A percentile compares a stretch with the other conserved stretches of the same genome.
Evolutionary conservation across 73 alveolate genomes (phyloP).

Genomic region (Effrenium voratum): DNA sequence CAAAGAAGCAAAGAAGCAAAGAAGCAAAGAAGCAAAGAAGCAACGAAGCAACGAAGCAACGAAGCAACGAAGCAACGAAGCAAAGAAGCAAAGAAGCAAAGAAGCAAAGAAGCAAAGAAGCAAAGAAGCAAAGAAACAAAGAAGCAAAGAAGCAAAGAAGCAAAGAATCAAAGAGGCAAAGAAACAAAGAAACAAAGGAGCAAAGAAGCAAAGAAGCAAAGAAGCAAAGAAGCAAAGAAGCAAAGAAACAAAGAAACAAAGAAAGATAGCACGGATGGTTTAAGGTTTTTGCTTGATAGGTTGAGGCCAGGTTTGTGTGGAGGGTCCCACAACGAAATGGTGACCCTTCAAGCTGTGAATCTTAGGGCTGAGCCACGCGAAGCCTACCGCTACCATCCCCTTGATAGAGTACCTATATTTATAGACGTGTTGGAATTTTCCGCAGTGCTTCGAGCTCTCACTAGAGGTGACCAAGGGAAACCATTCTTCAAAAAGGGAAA

Average conservation of each 20-base stretch:
- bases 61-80: neutral
- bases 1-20: neutral
- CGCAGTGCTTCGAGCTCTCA: too few relatives aligned
- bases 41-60: neutral
- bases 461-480: too few relatives aligned
- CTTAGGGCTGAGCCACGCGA: too few relatives aligned
- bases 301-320: too few relatives aligned
- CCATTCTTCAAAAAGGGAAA: too few relatives aligned
- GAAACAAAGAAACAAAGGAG: neutral
- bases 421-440: too few relatives aligned
- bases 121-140: neutral
- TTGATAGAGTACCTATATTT: too few relatives aligned
- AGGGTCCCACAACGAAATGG: too few relatives aligned
- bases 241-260: neutral
- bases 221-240: neutral
- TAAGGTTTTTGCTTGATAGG: too few relatives aligned
- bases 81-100: neutral
- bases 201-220: neutral
- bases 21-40: neutral
- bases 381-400: too few relatives aligned
- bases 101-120: neutral
- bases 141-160: neutral
- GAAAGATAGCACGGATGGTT: neutral
- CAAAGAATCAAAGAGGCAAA: neutral
- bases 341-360: too few relatives aligned